Percentiles rank a stretch among this genome's conserved stretches.
phyloP scores from a whole-genome alignment of 2,329 filamentous ascomycete genomes.

The Geoglossum cookeanum region DNA sequence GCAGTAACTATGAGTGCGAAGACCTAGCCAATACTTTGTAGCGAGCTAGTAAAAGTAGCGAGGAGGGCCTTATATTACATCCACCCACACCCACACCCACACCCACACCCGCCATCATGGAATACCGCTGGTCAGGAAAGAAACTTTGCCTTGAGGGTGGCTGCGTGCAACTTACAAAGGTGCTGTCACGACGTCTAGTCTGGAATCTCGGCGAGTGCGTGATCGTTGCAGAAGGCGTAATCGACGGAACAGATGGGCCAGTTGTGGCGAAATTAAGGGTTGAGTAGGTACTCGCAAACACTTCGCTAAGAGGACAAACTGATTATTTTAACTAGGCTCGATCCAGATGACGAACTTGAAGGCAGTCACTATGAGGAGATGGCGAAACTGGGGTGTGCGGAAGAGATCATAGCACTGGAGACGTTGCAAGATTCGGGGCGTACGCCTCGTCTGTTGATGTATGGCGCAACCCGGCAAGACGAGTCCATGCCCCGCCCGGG shows the following conservation, averaged over 20 bases:
- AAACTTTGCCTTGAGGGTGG: not conserved
- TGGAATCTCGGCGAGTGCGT: not conserved
- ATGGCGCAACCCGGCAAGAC: not conserved
- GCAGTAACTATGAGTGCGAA: no score
- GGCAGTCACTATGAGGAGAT: no score
- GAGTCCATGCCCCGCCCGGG: not conserved
- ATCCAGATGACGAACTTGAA: not conserved
- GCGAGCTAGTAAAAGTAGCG: no score
- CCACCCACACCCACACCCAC: not conserved
- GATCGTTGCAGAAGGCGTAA: not conserved
- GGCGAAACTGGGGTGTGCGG: not conserved
- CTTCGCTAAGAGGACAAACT: not conserved
- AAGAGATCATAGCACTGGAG: no score
- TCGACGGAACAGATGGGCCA: not conserved
- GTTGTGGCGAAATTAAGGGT: not conserved
- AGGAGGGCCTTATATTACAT: no score
- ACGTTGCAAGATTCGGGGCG: not conserved
- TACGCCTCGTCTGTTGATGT: not conserved
- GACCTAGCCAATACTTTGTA: no score
- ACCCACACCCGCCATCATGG: not conserved
- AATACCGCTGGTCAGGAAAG: not conserved
- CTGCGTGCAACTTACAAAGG: not conserved
- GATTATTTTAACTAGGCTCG: not conserved
- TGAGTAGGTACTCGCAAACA: not conserved
- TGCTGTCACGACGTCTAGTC: not conserved